phyloP scores from a whole-genome alignment of 2,329 filamentous ascomycete species.

The Aureobasidium sp. region DNA sequence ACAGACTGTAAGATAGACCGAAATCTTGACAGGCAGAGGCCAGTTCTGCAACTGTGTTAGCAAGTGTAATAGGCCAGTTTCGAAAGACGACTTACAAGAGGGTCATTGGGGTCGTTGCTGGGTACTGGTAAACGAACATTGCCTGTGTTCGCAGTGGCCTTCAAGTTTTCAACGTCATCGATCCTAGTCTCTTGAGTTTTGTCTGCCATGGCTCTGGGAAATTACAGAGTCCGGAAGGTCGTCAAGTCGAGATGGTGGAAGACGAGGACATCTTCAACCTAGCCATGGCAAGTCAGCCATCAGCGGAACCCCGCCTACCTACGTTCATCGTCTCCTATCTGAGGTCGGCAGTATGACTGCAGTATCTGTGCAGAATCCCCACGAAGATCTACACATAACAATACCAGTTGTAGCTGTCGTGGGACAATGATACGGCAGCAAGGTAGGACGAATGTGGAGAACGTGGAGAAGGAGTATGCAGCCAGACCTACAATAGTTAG shows the following conservation, averaged over 20 bases:
- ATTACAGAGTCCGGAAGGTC: background rate
- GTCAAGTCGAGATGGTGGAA: background rate
- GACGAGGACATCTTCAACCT: background rate
- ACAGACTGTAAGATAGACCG: slow-evolving; percentile 32
- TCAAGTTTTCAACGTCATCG: background rate
- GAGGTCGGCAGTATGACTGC: background rate
- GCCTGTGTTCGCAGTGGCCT: background rate
- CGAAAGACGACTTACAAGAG: background rate
- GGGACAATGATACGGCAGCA: too few species aligned
- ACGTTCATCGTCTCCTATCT: background rate
- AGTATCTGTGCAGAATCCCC: background rate
- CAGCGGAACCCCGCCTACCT: background rate
- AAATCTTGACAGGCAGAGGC: slow-evolving; percentile 17
- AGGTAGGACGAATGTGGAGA: background rate
- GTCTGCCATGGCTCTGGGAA: background rate
- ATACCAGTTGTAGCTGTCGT: background rate
- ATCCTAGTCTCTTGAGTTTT: background rate
- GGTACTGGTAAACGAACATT: background rate
- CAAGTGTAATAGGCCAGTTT: too few species aligned
- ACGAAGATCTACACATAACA: background rate
- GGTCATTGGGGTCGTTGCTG: slow-evolving; percentile 22
- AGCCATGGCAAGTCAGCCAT: background rate
- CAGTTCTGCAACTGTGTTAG: slow-evolving; percentile 16
- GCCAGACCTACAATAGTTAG: background rate
- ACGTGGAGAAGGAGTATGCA: background rate